phyloP scores from a whole-genome alignment of 2,329 filamentous ascomycete genomes.

The Pyrenochaeta sp. region DNA sequence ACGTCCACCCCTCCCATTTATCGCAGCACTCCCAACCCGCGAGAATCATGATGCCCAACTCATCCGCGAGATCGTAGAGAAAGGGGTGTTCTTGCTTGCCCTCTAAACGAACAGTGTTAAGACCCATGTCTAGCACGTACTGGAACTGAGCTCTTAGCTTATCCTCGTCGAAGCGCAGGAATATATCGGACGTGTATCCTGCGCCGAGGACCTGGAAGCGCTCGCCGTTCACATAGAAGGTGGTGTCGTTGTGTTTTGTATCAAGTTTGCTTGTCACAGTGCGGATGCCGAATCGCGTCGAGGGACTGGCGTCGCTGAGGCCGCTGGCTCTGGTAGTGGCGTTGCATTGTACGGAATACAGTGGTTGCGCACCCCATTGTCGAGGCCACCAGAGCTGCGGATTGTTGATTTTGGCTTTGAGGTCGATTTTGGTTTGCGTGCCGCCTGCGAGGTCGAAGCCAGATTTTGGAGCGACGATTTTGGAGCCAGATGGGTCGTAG shows the following conservation, averaged over 20 bases:
- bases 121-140: conserved; percentile 67
- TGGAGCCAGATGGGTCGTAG: conserved; percentile 10
- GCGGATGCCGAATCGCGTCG: conserved; percentile 61
- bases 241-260: conserved; percentile 59
- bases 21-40: conserved; percentile 73
- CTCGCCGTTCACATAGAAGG: conserved; percentile 64
- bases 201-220: conserved; percentile 69
- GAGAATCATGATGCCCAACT: conserved; percentile 68
- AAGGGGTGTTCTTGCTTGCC: conserved; percentile 71
- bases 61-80: conserved; percentile 67
- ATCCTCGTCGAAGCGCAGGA: conserved; percentile 63
- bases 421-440: background rate
- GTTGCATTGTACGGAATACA: conserved; percentile 55
- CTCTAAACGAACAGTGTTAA: conserved; percentile 70
- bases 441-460: conserved; percentile 6
- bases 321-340: conserved; percentile 24
- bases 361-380: conserved; percentile 65
- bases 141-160: conserved; percentile 61
- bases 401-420: conserved; percentile 44
- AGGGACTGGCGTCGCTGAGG: conserved; percentile 47
- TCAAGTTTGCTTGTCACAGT: conserved; percentile 63
- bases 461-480: background rate
- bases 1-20: conserved; percentile 72
- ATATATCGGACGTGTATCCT: conserved; percentile 69
- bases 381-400: conserved; percentile 70